Conservation (phyloP, 2,329 filamentous ascomycete species). For the Periglandula ipomoeae region DNA sequence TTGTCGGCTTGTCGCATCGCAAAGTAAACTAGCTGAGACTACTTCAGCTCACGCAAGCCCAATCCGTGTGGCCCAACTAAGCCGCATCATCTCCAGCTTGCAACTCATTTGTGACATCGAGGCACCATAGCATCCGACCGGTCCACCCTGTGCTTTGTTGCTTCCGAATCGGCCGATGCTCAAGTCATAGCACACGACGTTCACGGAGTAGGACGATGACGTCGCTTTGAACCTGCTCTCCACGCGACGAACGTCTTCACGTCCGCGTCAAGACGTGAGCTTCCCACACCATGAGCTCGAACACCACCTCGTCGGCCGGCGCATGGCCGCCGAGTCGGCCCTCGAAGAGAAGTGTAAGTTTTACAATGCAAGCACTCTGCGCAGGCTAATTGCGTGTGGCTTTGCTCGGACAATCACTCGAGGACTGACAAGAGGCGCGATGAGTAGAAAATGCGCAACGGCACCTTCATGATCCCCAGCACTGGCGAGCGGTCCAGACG, state of each 20-base stretch:
- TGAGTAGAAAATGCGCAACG: constrained; percentile 63
- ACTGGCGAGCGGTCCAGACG: constrained; percentile 80
- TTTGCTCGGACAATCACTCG: not conserved
- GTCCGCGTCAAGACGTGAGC: constrained; percentile 10
- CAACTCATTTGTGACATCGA: no score
- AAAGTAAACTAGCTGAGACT: no score
- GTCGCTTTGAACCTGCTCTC: constrained; percentile 1
- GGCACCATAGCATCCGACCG: no score
- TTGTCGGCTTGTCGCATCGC: no score
- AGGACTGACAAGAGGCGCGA: not conserved
- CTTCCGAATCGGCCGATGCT: no score
- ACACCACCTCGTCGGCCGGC: constrained; percentile 21
- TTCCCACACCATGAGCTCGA: constrained; percentile 30
- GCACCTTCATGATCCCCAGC: constrained; percentile 76
- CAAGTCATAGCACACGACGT: no score
- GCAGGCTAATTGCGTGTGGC: not conserved
- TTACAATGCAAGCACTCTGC: not conserved
- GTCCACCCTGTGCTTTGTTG: no score
- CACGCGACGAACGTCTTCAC: not conserved
- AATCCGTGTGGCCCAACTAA: no score
- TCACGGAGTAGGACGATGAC: no score
- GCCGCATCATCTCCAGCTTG: no score
- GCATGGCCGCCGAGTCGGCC: constrained; percentile 33
- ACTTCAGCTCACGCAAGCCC: no score
- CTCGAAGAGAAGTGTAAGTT: constrained; percentile 36